Percentiles rank a stretch among this genome's conserved stretches.
phyloP scores from a whole-genome alignment of 345 rosid genomes.

The Geranium brycei region DNA sequence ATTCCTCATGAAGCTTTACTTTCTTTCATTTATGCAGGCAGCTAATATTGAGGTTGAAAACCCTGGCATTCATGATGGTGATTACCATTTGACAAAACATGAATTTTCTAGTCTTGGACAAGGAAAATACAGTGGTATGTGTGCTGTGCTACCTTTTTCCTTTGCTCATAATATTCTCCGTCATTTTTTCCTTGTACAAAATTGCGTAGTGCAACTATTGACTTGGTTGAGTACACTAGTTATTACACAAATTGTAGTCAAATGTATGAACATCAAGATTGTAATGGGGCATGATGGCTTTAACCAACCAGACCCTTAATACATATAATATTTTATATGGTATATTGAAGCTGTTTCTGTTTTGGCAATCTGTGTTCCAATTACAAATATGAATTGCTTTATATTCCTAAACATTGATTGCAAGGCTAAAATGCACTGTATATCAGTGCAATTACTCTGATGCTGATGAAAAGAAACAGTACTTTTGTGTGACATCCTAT shows the following conservation, averaged over 20 bases:
- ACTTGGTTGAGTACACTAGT: not conserved
- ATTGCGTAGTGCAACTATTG: not conserved
- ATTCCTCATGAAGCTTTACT: not conserved
- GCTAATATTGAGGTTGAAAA: conserved; percentile 74
- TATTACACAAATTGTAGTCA: not conserved
- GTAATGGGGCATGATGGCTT: not conserved
- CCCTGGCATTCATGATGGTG: conserved; percentile 52
- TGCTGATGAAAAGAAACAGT: not conserved
- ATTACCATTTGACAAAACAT: conserved; percentile 55
- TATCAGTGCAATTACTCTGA: no score
- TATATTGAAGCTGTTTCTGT: not conserved
- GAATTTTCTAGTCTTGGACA: conserved; percentile 55
- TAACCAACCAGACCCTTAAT: not conserved
- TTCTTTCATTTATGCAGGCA: conserved; percentile 37
- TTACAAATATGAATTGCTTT: not conserved
- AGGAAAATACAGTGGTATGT: conserved; percentile 75
- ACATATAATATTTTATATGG: not conserved
- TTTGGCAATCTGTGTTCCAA: not conserved
- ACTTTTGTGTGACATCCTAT: conserved; percentile 11
- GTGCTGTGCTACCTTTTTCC: not conserved
- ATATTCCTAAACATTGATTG: not conserved
- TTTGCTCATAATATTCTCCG: not conserved
- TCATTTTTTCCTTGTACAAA: not conserved
- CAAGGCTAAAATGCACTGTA: not conserved
- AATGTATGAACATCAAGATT: not conserved